These are phyloP conservation scores for Zymoseptoria pseudotritici DNA, from an alignment of 2,329 filamentous ascomycete genomes.

Conservation along the genomic window DNA sequence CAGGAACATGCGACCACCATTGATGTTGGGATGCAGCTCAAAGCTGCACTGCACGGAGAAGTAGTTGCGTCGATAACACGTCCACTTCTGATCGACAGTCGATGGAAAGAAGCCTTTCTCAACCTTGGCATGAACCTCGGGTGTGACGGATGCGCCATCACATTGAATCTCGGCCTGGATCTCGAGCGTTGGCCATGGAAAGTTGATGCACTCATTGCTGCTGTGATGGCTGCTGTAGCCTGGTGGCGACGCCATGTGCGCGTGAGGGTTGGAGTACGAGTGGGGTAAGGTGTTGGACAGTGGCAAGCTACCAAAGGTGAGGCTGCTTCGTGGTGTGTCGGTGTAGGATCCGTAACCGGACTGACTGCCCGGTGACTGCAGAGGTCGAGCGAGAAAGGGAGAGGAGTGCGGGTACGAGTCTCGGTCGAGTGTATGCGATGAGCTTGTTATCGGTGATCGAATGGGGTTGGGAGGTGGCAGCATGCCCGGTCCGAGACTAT, in stretches of 20 bases:
- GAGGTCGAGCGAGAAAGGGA: conserved; percentile 21
- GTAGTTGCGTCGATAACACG: conserved; percentile 86
- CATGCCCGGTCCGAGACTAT: conserved; percentile 22
- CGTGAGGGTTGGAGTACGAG: conserved; percentile 9
- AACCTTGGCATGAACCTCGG: conserved; percentile 71
- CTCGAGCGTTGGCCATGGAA: conserved; percentile 41
- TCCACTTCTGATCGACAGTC: conserved; percentile 69
- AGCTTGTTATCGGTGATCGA: conserved; percentile 23
- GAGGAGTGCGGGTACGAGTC: conserved; percentile 22
- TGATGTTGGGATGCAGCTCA: conserved; percentile 57
- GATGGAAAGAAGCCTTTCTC: conserved; percentile 81
- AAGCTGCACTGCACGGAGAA: conserved; percentile 80
- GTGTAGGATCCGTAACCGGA: conserved; percentile 25
- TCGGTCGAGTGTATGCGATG: conserved; percentile 22
- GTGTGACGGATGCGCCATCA: conserved; percentile 52
- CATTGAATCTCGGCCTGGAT: conserved; percentile 57
- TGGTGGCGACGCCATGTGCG: conserved; percentile 24
- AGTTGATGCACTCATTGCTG: conserved; percentile 28
- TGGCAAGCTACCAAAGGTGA: conserved; percentile 20
- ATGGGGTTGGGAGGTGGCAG: conserved; percentile 21
- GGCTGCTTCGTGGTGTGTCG: conserved; percentile 25
- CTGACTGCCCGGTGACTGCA: conserved; percentile 22
- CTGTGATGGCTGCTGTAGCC: conserved; percentile 21
- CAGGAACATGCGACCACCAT: conserved; percentile 50
- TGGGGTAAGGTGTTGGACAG: conserved; percentile 14